Evolutionary conservation across 148 eudicot species (phyloP).

Genomic region (Chenopodium suecicum): DNA sequence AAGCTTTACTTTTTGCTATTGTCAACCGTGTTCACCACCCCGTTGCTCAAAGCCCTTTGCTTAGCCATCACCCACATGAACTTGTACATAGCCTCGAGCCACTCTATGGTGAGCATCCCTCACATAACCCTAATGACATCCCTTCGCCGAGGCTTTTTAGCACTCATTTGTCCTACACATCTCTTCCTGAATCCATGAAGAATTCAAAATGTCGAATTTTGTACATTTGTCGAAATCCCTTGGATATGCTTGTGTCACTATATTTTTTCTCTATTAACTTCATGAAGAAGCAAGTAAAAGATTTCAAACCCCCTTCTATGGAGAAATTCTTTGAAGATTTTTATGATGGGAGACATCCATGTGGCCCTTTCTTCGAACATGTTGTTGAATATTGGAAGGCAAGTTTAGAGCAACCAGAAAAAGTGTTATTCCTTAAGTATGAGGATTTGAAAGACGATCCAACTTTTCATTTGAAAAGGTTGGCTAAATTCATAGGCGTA

Average conservation of each 20-base stretch:
- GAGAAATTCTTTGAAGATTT: not conserved
- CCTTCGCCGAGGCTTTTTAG: not conserved
- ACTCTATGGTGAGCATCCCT: not conserved
- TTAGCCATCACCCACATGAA: not conserved
- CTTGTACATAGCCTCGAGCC: not conserved
- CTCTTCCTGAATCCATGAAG: constrained; percentile 5
- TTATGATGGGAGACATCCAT: not conserved
- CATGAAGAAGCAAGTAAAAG: constrained; percentile 6
- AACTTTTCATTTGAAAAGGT: not conserved
- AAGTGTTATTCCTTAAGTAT: not conserved
- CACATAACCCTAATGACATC: not conserved
- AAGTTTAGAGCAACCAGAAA: not conserved
- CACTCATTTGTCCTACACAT: not conserved
- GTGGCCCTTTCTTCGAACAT: not conserved
- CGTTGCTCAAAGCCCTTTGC: not conserved
- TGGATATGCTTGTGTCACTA: not conserved
- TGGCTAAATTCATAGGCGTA: constrained; percentile 2
- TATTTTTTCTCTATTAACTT: not conserved
- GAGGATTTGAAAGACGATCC: not conserved
- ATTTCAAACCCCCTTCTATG: not conserved
- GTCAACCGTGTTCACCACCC: not conserved
- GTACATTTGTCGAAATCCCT: constrained; percentile 2
- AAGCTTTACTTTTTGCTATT: constrained; percentile 1
- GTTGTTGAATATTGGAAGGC: not conserved
- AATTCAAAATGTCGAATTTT: not conserved